Conservation (phyloP, 192 early-diverging fungal genomes). For the Backusella sp. region DNA sequence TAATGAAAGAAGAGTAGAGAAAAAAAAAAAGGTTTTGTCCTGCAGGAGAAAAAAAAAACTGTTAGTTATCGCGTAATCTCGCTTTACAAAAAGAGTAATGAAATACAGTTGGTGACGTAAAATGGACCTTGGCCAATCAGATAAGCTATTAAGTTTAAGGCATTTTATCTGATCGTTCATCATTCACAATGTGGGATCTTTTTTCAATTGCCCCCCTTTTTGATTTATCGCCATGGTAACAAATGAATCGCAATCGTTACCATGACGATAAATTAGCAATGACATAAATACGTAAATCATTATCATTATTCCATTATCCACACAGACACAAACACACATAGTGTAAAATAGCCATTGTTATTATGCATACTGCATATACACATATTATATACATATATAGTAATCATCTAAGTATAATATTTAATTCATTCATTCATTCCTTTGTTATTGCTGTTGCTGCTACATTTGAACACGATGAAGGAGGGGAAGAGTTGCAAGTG, state of each 20-base stretch:
- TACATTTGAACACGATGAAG: not conserved
- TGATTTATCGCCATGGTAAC: too few species aligned
- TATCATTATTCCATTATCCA: too few species aligned
- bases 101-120: not conserved
- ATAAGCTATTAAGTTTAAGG: not conserved
- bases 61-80: not conserved
- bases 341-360: too few species aligned
- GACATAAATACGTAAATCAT: too few species aligned
- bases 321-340: too few species aligned
- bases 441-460: not conserved
- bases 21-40: not conserved
- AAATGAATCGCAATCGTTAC: too few species aligned
- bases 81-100: not conserved
- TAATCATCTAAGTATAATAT: not conserved
- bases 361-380: too few species aligned
- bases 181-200: too few species aligned
- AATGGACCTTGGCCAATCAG: not conserved
- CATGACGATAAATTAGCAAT: too few species aligned
- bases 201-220: not conserved
- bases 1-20: not conserved
- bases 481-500: not conserved
- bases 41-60: not conserved
- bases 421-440: not conserved
- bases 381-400: too few species aligned
- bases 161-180: not conserved